These are phyloP conservation scores for Pyrenophora graminea DNA, from an alignment of 2,329 filamentous ascomycete genomes.

Conservation along the genomic window DNA sequence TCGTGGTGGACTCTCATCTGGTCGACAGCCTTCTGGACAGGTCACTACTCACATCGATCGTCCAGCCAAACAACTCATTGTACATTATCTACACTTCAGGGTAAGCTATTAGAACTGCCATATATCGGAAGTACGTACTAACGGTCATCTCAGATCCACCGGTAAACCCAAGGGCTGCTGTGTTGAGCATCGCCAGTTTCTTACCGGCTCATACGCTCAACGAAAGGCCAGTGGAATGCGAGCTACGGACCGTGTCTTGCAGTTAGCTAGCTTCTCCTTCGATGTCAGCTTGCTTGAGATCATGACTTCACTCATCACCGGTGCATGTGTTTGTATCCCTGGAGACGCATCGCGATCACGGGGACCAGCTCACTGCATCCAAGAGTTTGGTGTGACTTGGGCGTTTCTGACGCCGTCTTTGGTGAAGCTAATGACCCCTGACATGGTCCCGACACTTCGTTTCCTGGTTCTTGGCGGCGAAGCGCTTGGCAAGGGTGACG, in stretches of 20 bases:
- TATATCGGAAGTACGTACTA: neutral
- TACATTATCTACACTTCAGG: constrained; percentile 1
- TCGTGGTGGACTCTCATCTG: neutral
- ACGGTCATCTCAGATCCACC: neutral
- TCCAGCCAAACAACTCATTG: neutral
- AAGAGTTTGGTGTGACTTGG: constrained; percentile 43
- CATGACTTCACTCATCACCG: constrained; percentile 49
- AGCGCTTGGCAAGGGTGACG: constrained; percentile 35
- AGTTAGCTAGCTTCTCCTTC: constrained; percentile 50
- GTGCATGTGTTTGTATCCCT: constrained; percentile 53
- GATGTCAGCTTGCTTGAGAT: constrained; percentile 51
- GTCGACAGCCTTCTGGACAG: neutral
- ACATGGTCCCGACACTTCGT: constrained; percentile 45
- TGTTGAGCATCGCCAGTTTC: constrained; percentile 1
- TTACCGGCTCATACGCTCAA: neutral
- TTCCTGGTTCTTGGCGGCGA: constrained; percentile 49
- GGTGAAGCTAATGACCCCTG: constrained; percentile 28
- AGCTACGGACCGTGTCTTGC: constrained; percentile 53
- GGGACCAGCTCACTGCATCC: constrained; percentile 46
- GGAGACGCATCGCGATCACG: constrained; percentile 50
- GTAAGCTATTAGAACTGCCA: neutral
- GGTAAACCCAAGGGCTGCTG: constrained; percentile 1
- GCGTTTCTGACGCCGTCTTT: constrained; percentile 49
- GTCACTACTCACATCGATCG: neutral
- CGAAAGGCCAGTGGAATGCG: constrained; percentile 1